phyloP scores from a whole-genome alignment of 139 green algal genomes.

The Tetraselmis chui region DNA sequence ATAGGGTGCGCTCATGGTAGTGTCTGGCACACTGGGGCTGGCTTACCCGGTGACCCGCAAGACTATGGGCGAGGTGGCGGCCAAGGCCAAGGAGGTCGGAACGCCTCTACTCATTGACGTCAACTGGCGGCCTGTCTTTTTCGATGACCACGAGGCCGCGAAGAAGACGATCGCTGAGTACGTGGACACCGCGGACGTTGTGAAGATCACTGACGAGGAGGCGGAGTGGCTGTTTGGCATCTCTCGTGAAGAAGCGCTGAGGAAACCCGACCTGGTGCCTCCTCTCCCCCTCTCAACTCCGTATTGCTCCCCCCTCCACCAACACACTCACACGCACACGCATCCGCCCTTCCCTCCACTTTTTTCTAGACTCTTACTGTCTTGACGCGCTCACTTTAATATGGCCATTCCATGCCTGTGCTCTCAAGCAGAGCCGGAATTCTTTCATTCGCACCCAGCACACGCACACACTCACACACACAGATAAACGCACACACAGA shows the following conservation, averaged over 20 bases:
- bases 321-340: too few species aligned
- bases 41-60: slow-evolving; percentile 47
- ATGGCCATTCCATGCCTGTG: too few species aligned
- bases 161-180: slow-evolving; percentile 31
- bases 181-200: slow-evolving; percentile 51
- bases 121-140: slow-evolving; percentile 91
- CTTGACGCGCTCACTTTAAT: too few species aligned
- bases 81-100: slow-evolving; percentile 18
- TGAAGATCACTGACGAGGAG: slow-evolving; percentile 83
- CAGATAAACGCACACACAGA: too few species aligned
- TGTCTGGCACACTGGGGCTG: slow-evolving; percentile 78
- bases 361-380: too few species aligned
- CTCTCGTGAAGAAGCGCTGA: slow-evolving; percentile 32
- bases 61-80: slow-evolving; percentile 51
- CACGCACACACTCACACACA: too few species aligned
- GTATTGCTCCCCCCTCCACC: too few species aligned
- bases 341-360: too few species aligned
- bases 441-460: too few species aligned
- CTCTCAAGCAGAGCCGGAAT: too few species aligned
- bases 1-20: too few species aligned
- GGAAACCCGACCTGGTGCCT: slow-evolving; percentile 32
- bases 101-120: slow-evolving; percentile 72
- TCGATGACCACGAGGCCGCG: slow-evolving; percentile 34
- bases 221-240: slow-evolving; percentile 74
- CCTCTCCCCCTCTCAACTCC: too few species aligned